Evolutionary conservation across 2,329 filamentous ascomycete species (phyloP).

Genomic region (Alternaria brassicae): DNA sequence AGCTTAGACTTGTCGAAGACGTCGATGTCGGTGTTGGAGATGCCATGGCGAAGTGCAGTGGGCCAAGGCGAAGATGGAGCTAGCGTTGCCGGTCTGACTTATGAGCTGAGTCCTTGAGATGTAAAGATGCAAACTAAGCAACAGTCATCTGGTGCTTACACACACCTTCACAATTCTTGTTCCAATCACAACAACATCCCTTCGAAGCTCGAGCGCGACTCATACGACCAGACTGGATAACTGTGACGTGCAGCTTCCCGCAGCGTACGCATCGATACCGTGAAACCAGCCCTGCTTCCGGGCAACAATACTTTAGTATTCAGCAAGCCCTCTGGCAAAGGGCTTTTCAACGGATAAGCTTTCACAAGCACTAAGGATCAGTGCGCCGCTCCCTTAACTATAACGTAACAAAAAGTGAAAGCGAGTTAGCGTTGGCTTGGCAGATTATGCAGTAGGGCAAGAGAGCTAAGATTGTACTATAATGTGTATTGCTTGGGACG

Average conservation of each 20-base stretch:
- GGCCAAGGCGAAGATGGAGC: background rate
- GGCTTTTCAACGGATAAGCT: background rate
- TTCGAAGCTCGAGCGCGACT: background rate
- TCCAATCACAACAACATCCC: background rate
- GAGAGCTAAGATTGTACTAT: background rate
- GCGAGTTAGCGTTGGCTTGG: slow-evolving; percentile 9
- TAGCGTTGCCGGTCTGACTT: background rate
- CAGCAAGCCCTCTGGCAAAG: background rate
- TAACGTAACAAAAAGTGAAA: slow-evolving; percentile 17
- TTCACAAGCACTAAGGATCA: background rate
- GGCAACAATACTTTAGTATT: background rate
- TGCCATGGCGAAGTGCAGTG: background rate
- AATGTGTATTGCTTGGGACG: background rate
- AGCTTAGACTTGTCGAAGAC: background rate
- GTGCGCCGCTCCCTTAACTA: too few relatives aligned
- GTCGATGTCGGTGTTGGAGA: background rate
- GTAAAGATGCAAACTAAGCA: background rate
- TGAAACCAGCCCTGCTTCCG: background rate
- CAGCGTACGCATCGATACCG: background rate
- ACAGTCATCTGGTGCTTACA: background rate
- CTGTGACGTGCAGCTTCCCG: background rate
- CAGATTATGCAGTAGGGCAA: background rate
- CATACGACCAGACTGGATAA: background rate
- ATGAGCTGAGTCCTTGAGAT: background rate
- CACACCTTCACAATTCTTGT: background rate